These are phyloP conservation scores for Xerocomus spinulosus DNA, from an alignment of 768 basidiomycete species.

Conservation along the genomic window DNA sequence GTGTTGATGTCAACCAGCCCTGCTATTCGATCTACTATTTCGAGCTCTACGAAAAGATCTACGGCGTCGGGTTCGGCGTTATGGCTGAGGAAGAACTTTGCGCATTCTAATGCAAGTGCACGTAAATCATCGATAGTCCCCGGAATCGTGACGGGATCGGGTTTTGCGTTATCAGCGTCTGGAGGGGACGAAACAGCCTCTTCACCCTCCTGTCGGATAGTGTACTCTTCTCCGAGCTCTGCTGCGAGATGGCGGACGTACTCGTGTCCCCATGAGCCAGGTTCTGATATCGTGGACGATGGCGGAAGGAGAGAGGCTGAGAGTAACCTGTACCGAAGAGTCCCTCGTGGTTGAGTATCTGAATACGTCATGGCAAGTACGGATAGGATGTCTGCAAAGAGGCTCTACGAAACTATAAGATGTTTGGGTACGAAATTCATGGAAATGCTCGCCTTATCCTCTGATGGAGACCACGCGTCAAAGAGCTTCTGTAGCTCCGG, in stretches of 20 bases:
- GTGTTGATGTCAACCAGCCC: constrained; percentile 84
- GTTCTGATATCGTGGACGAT: constrained; percentile 70
- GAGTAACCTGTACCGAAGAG: constrained; percentile 86
- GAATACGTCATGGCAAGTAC: constrained; percentile 99
- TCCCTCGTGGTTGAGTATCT: constrained; percentile 94
- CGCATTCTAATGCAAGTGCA: constrained; percentile 75
- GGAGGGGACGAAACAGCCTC: constrained; percentile 22
- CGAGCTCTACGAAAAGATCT: constrained; percentile 89
- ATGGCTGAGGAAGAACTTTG: constrained; percentile 83
- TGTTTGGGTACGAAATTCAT: neutral
- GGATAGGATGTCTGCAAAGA: constrained; percentile 95
- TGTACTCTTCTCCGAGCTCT: constrained; percentile 93
- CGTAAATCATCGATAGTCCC: constrained; percentile 75
- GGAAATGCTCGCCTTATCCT: constrained; percentile 49
- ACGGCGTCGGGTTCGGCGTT: constrained; percentile 99
- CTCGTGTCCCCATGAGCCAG: constrained; percentile 98
- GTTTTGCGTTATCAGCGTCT: constrained; percentile 29
- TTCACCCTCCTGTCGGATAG: constrained; percentile 56
- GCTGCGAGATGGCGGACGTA: constrained; percentile 96
- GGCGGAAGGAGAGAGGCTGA: constrained; percentile 65
- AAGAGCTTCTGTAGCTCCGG: constrained; percentile 80
- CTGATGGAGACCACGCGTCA: constrained; percentile 73
- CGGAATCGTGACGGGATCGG: constrained; percentile 30
- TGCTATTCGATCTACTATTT: constrained; percentile 76
- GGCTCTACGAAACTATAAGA: constrained; percentile 48